These are phyloP conservation scores for Gossypium lobatum DNA, from an alignment of 441 rosid genomes.

Conservation along the genomic window DNA sequence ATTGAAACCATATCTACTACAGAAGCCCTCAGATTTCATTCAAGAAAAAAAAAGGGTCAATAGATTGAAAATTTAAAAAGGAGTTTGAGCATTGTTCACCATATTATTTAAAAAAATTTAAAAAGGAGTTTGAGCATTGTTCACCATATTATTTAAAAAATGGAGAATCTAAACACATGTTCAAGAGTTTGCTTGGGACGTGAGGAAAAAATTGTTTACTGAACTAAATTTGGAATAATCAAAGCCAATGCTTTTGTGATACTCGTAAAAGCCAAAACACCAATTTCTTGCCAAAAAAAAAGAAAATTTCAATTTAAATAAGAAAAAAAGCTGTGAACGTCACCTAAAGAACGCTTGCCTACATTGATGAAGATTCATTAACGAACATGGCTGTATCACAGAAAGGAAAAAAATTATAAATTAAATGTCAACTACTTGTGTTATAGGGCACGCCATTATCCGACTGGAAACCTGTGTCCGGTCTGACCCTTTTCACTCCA, in stretches of 20 bases:
- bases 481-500: no score
- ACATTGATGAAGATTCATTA: neutral
- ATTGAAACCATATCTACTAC: no score
- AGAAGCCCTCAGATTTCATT: no score
- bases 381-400: neutral
- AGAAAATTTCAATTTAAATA: neutral
- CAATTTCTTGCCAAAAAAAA: no score
- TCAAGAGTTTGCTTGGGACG: neutral
- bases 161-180: neutral
- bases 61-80: no score
- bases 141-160: no score
- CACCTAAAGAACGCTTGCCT: neutral
- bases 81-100: neutral
- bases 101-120: neutral
- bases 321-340: neutral
- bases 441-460: no score
- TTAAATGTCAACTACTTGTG: neutral
- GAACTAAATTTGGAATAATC: neutral
- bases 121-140: no score
- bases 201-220: neutral
- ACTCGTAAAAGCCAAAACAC: no score
- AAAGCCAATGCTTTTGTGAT: neutral
- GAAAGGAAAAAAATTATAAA: neutral
- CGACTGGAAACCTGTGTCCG: no score
- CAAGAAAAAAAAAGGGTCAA: neutral